Conservation (phyloP, 176 grass and related monocot genomes). For the Oryza nivara region DNA sequence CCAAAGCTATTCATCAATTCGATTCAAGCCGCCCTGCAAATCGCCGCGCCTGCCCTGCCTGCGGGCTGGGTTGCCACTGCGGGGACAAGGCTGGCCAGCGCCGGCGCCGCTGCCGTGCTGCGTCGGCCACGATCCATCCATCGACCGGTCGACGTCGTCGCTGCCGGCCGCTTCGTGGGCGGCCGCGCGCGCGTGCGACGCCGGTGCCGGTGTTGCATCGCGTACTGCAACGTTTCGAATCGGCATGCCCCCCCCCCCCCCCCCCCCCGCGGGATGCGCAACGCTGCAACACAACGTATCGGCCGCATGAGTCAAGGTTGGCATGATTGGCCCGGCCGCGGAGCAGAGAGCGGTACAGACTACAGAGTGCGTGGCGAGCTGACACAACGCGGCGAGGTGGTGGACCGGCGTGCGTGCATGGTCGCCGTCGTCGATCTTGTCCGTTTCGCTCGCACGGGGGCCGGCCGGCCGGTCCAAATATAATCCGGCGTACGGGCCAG, state of each 20-base stretch:
- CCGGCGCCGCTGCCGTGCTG: background rate
- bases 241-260: too few species aligned
- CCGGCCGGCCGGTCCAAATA: background rate
- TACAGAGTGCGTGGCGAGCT: background rate
- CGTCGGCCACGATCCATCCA: too few species aligned
- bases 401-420: background rate
- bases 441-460: background rate
- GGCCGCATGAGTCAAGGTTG: background rate
- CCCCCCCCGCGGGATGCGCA: too few species aligned
- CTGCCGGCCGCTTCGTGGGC: background rate
- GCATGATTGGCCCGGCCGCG: slow-evolving; percentile 1
- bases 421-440: background rate
- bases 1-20: background rate
- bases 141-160: background rate
- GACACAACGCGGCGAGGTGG: background rate
- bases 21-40: background rate
- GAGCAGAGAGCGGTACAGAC: background rate
- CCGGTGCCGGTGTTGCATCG: too few species aligned
- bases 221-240: background rate
- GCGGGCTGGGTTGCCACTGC: too few species aligned
- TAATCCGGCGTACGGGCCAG: background rate
- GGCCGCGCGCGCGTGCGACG: too few species aligned
- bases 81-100: background rate
- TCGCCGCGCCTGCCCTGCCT: too few species aligned
- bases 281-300: too few species aligned